phyloP scores from a whole-genome alignment of 495 filamentous ascomycete genomes.

The Aspergillus avenaceus region DNA sequence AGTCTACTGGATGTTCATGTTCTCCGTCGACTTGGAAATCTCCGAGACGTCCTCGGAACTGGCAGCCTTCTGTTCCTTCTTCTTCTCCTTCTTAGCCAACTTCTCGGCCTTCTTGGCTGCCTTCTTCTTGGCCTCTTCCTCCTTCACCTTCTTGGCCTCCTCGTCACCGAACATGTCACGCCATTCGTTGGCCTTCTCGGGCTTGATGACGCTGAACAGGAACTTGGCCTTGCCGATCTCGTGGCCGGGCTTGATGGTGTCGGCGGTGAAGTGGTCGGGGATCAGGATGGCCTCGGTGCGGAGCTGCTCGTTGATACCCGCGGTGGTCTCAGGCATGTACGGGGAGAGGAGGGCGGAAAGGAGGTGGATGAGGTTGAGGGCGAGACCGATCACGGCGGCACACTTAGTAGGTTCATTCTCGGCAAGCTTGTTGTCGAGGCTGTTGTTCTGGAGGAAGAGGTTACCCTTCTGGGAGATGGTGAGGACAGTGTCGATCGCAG shows the following conservation, averaged over 20 bases:
- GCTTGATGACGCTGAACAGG: slow-evolving; percentile 79
- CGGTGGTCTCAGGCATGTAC: slow-evolving; percentile 79
- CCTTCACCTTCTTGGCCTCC: slow-evolving; percentile 60
- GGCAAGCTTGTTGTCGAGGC: slow-evolving; percentile 76
- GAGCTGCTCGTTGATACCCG: slow-evolving; percentile 71
- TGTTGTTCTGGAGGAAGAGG: slow-evolving; percentile 73
- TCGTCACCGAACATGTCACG: slow-evolving; percentile 73
- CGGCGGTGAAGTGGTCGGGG: slow-evolving; percentile 59
- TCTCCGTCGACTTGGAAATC: not conserved
- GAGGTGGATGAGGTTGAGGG: slow-evolving; percentile 78
- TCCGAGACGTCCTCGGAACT: not conserved
- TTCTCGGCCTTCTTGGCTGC: slow-evolving; percentile 46
- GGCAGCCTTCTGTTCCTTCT: slow-evolving; percentile 19
- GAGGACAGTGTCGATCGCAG: slow-evolving; percentile 68
- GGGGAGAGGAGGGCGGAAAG: slow-evolving; percentile 71
- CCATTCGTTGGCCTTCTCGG: slow-evolving; percentile 81
- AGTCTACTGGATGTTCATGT: not conserved
- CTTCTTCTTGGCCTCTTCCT: slow-evolving; percentile 57
- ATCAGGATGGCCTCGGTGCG: slow-evolving; percentile 61
- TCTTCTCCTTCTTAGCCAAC: slow-evolving; percentile 19
- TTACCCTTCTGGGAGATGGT: slow-evolving; percentile 71
- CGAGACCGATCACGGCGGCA: slow-evolving; percentile 72
- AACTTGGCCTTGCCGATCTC: slow-evolving; percentile 77
- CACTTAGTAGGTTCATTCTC: slow-evolving; percentile 68
- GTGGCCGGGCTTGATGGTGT: slow-evolving; percentile 64